A percentile compares a stretch with the other conserved stretches of the same genome.
phyloP scores from a whole-genome alignment of 2,329 filamentous ascomycete species.

The Scopulariopsis brevicaulis region DNA sequence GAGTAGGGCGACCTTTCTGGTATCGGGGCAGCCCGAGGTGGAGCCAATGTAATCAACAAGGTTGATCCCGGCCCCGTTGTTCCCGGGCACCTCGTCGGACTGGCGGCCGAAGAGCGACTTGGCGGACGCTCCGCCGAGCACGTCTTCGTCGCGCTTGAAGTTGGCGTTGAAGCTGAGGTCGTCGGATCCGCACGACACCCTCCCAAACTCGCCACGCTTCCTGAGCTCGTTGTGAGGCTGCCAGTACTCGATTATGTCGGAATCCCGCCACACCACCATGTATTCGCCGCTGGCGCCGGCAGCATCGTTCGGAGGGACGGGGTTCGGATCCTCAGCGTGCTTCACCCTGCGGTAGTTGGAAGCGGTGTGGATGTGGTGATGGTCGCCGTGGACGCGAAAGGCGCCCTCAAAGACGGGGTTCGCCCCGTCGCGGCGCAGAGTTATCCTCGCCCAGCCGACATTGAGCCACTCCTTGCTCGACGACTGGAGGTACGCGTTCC shows the following conservation, averaged over 20 bases:
- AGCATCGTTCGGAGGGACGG: neutral
- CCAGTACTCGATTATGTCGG: slow-evolving; percentile 51
- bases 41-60: slow-evolving; percentile 68
- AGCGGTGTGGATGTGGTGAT: slow-evolving; percentile 76
- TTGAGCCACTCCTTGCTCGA: slow-evolving; percentile 58
- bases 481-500: slow-evolving; percentile 59
- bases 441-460: slow-evolving; percentile 79
- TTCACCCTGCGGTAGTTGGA: slow-evolving; percentile 64
- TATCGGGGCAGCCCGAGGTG: slow-evolving; percentile 73
- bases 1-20: slow-evolving; percentile 83
- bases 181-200: slow-evolving; percentile 59
- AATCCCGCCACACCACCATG: slow-evolving; percentile 89
- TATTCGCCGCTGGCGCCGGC: slow-evolving; percentile 51
- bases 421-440: slow-evolving; percentile 63
- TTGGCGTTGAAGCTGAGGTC: slow-evolving; percentile 68
- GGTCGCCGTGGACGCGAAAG: slow-evolving; percentile 69
- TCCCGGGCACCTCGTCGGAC: slow-evolving; percentile 60
- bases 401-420: slow-evolving; percentile 81
- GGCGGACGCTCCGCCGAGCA: slow-evolving; percentile 50
- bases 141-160: slow-evolving; percentile 46
- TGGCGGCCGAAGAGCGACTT: slow-evolving; percentile 62
- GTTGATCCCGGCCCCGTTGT: slow-evolving; percentile 65
- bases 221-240: slow-evolving; percentile 43
- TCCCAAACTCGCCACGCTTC: slow-evolving; percentile 39
- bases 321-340: slow-evolving; percentile 54